Conservation (phyloP, 2,329 filamentous ascomycete genomes). For the Huntiella omanensis region DNA sequence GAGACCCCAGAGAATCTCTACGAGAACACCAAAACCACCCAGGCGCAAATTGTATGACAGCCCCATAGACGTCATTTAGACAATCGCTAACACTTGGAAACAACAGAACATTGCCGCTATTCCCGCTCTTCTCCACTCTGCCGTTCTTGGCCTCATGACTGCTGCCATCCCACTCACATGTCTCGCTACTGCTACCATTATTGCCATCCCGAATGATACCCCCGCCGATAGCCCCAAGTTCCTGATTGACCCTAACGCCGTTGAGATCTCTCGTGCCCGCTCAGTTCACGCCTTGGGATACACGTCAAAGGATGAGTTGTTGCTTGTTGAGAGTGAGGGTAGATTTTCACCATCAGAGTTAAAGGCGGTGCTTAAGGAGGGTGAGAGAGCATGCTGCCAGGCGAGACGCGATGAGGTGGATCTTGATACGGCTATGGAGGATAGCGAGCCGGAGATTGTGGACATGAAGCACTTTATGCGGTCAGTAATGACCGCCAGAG, state of each 20-base stretch:
- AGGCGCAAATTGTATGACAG: slow-evolving; percentile 37
- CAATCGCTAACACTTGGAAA: slow-evolving; percentile 2
- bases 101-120: slow-evolving; percentile 57
- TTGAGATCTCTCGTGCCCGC: slow-evolving; percentile 40
- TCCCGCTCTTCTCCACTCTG: slow-evolving; percentile 64
- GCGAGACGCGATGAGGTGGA: slow-evolving; percentile 19
- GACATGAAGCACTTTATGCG: slow-evolving; percentile 42
- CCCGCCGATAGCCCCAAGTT: slow-evolving; percentile 21
- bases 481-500: slow-evolving; percentile 37
- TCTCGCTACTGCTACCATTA: slow-evolving; percentile 45
- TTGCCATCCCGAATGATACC: slow-evolving; percentile 34
- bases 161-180: slow-evolving; percentile 64
- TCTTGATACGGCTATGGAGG: slow-evolving; percentile 26
- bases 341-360: slow-evolving; percentile 57
- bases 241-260: slow-evolving; percentile 41
- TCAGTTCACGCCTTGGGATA: slow-evolving; percentile 76
- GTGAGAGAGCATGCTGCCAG: slow-evolving; percentile 43
- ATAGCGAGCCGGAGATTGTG: slow-evolving; percentile 24
- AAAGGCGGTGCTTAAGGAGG: slow-evolving; percentile 48
- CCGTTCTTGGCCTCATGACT: slow-evolving; percentile 60
- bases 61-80: neutral
- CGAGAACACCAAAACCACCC: slow-evolving; percentile 38
- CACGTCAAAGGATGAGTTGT: slow-evolving; percentile 50
- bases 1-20: slow-evolving; percentile 50
- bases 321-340: slow-evolving; percentile 70